Evolutionary conservation across 306 rosid species (phyloP).

Genomic region (Cicer yamashitae): DNA sequence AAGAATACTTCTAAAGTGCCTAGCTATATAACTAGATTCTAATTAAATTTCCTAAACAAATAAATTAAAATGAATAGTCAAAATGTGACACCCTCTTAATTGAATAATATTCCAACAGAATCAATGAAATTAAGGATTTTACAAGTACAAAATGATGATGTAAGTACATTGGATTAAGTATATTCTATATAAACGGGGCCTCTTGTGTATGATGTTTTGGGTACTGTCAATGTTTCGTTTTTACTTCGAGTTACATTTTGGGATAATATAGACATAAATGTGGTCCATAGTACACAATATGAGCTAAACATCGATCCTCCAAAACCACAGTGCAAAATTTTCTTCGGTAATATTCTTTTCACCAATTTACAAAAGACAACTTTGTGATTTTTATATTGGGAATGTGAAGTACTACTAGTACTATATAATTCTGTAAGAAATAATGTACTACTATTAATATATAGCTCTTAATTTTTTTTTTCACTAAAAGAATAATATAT

Average conservation of each 20-base stretch:
- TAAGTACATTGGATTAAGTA: background rate
- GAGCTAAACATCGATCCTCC: constrained; percentile 22
- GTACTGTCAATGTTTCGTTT: constrained; percentile 50
- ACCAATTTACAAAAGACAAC: constrained; percentile 31
- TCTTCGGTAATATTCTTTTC: constrained; percentile 34
- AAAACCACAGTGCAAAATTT: constrained; percentile 12
- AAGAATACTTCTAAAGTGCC: too few species aligned
- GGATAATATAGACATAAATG: constrained; percentile 39
- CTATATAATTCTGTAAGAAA: too few species aligned
- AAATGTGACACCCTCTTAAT: background rate
- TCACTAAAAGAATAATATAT: too few species aligned
- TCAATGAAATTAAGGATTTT: constrained; percentile 25
- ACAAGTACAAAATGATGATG: constrained; percentile 24
- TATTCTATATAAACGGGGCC: constrained; percentile 38
- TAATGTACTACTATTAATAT: too few species aligned
- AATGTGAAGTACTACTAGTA: background rate
- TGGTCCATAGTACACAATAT: constrained; percentile 41
- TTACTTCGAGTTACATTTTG: constrained; percentile 42
- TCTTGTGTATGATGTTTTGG: constrained; percentile 43
- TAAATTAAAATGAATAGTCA: too few species aligned
- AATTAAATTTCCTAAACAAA: too few species aligned
- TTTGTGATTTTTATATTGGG: background rate
- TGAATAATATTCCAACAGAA: background rate
- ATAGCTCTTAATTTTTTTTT: too few species aligned
- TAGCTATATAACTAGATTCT: too few species aligned